Percentiles rank a stretch among this genome's conserved stretches.
Evolutionary conservation across 192 early-diverging fungal genomes (phyloP).

Genomic region (Allomyces javanicus): DNA sequence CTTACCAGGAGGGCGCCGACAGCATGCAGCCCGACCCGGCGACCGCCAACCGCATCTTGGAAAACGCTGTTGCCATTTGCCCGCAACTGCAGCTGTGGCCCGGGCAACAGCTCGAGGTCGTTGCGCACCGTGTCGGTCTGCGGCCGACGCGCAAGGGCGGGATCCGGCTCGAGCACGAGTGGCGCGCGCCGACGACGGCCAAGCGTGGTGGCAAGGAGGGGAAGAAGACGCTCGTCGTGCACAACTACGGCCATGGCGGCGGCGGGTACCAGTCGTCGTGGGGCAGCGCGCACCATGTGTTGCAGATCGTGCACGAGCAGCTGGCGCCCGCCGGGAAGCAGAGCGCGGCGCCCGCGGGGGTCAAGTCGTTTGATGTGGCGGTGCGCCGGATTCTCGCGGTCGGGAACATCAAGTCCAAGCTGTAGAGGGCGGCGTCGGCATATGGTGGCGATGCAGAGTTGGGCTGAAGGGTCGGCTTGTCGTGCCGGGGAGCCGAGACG

Average conservation of each 20-base stretch:
- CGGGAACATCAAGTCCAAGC: neutral
- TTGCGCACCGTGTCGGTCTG: slow-evolving; percentile 19
- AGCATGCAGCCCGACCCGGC: slow-evolving; percentile 10
- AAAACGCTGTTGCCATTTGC: slow-evolving; percentile 18
- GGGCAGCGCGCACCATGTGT: neutral
- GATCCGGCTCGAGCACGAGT: slow-evolving; percentile 17
- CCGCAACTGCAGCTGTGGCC: slow-evolving; percentile 14
- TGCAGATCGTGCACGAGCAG: neutral
- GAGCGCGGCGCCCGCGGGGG: neutral
- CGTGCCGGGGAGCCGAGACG: no score
- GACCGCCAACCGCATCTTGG: slow-evolving; percentile 16
- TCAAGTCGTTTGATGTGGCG: neutral
- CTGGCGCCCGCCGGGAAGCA: neutral
- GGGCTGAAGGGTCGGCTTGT: no score
- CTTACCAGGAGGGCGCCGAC: slow-evolving; percentile 22
- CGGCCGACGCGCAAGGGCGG: slow-evolving; percentile 22
- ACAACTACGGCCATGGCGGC: slow-evolving; percentile 29
- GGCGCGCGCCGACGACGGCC: slow-evolving; percentile 5
- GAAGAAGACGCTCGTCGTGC: slow-evolving; percentile 13
- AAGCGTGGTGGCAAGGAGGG: slow-evolving; percentile 6
- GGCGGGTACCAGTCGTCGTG: slow-evolving; percentile 15
- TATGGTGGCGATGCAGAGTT: no score
- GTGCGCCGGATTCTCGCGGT: neutral
- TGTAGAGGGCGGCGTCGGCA: neutral
- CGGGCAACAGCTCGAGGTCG: slow-evolving; percentile 15